A percentile compares a stretch with the other conserved stretches of the same genome.
phyloP scores from a whole-genome alignment of 768 basidiomycete genomes.

The Hericium alpestre region DNA sequence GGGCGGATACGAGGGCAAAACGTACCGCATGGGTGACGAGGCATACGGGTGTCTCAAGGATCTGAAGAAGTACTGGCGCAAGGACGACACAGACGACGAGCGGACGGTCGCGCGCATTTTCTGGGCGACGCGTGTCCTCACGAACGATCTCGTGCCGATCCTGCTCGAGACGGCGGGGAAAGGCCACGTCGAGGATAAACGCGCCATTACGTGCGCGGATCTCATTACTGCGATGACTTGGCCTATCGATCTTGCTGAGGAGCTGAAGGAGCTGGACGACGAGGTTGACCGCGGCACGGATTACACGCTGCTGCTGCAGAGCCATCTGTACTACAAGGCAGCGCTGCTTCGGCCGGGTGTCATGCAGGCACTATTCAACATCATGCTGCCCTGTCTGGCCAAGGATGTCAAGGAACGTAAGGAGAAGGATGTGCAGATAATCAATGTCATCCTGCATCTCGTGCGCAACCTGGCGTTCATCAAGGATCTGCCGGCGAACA shows the following conservation, averaged over 20 bases:
- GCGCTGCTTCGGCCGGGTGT: conserved; percentile 59
- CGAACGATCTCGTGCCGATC: conserved; percentile 85
- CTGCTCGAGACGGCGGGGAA: conserved; percentile 71
- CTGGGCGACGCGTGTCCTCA: conserved; percentile 75
- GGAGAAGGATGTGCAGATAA: conserved; percentile 75
- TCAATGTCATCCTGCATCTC: conserved; percentile 81
- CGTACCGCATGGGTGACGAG: conserved; percentile 73
- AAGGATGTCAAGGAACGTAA: conserved; percentile 58
- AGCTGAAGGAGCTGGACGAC: conserved; percentile 86
- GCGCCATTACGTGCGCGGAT: conserved; percentile 77
- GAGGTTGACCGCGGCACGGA: conserved; percentile 74
- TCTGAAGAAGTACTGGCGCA: conserved; percentile 90
- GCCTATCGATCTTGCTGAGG: conserved; percentile 94
- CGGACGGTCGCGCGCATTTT: conserved; percentile 91
- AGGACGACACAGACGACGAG: conserved; percentile 95
- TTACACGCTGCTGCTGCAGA: conserved; percentile 72
- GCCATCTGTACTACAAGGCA: conserved; percentile 86
- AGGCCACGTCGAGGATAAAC: conserved; percentile 68
- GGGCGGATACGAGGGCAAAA: conserved; percentile 58
- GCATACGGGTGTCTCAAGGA: conserved; percentile 82
- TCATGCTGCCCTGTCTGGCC: conserved; percentile 70
- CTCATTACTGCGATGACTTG: conserved; percentile 96
- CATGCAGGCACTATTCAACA: conserved; percentile 60
- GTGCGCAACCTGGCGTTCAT: conserved; percentile 93
- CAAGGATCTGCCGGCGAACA: conserved; percentile 70